Evolutionary conservation across 148 eudicot genomes (phyloP), one percentile per base, ranked within the genome.

Genomic region (Silene conica): DNA sequence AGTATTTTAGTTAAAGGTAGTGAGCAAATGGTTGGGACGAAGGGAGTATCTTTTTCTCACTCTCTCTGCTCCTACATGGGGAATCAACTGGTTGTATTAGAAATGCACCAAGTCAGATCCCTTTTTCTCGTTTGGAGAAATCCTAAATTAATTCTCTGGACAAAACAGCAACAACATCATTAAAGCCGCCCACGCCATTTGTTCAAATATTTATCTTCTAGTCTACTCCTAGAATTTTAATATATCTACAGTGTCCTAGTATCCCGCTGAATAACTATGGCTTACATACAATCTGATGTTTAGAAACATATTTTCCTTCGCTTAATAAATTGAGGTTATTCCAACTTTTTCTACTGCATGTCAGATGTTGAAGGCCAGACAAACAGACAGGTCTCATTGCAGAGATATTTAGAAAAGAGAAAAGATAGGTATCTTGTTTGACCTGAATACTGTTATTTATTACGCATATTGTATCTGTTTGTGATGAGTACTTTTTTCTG

Each of bases 351-450:
- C 66, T 55, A 48, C 18, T 71, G 28, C 52, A 46, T 81, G 78
- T 59, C 75, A 85, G 88, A 85, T 83, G 86, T 73, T 75, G 98
- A 92, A 64, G 84, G 87, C 63, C 87, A 84, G 26, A 71, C 84
- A 55, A 85, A 82, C 70, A 85, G 92, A 76, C 88, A 88, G 69
- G 88, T 82, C 18, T 86, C 89, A 11, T 80, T 88, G 68, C 92
- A 81, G 73, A 85, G 88, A 80, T 88, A 84, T 73, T 87, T 67
- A 56, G 89, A 88, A 57, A 88, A 88, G 77, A 79, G 82, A 81
- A 88, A 88, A 80, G 98, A 95, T 81, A 88, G 98, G 98, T 92
- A 86, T 26, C 70, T 74, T 56, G 25, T 75, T 38, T 78, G 71
- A 69, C 50, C 31, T 23, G 60, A 70, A 6, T 25, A 12, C 56